Evolutionary conservation across 257 asterid genomes (phyloP).

Genomic region (Gentiana dahurica): DNA sequence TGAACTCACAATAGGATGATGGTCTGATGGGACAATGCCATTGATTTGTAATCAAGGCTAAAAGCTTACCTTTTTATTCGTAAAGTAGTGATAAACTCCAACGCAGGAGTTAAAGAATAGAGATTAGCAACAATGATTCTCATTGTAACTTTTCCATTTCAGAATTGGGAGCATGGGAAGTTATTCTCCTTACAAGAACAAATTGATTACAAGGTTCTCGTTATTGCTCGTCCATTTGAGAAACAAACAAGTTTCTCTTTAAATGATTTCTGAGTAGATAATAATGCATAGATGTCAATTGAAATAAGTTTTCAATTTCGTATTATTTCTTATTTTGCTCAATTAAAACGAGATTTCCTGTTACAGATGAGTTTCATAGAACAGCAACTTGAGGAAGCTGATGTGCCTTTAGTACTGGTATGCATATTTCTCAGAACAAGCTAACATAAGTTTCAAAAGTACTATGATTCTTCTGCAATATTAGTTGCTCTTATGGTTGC

Average conservation of each 20-base stretch:
- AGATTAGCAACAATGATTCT: no score
- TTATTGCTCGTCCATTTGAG: conserved; percentile 1
- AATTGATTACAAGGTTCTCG: conserved; percentile 67
- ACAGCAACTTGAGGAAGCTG: conserved; percentile 48
- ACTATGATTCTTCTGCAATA: not conserved
- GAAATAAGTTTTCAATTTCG: not conserved
- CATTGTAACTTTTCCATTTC: conserved; percentile 13
- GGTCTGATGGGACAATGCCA: conserved; percentile 3
- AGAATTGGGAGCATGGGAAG: conserved; percentile 76
- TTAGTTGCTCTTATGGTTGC: not conserved
- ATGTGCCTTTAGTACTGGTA: conserved; percentile 71
- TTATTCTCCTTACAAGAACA: conserved; percentile 90
- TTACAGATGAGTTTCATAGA: conserved; percentile 60
- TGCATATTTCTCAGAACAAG: conserved; percentile 4
- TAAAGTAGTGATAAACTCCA: not conserved
- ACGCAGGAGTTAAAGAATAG: not conserved
- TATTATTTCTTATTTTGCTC: not conserved
- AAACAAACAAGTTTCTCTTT: not conserved
- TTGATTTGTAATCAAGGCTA: not conserved
- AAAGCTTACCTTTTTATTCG: not conserved
- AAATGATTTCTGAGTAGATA: not conserved
- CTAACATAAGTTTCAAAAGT: no score
- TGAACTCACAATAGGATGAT: not conserved
- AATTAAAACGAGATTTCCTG: conserved; percentile 6
- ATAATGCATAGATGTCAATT: not conserved